Percentiles rank a stretch among this genome's conserved stretches.
These are phyloP conservation scores for Talaromyces sp. DNA, from an alignment of 2,329 filamentous ascomycete genomes.

Conservation along the genomic window DNA sequence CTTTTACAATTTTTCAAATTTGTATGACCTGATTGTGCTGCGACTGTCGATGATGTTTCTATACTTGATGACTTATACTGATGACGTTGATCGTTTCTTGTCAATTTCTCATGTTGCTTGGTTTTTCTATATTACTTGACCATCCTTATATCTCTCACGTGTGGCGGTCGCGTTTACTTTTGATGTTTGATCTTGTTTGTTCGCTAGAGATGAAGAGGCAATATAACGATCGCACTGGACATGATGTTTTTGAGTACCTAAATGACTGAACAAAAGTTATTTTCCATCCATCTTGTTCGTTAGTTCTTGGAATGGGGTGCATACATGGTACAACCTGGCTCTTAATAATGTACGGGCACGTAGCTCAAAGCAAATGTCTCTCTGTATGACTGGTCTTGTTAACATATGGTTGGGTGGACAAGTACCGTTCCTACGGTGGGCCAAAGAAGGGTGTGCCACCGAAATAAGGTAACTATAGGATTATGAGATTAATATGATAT, in stretches of 20 bases:
- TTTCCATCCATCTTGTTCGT: not conserved
- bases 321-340: not conserved
- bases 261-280: not conserved
- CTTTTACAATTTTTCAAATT: slow-evolving; percentile 20
- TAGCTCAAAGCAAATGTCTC: no score
- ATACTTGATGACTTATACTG: slow-evolving; percentile 6
- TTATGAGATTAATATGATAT: no score
- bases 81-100: not conserved
- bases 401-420: no score
- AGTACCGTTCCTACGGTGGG: no score
- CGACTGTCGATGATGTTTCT: slow-evolving; percentile 7
- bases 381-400: no score
- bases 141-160: not conserved
- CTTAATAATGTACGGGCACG: no score
- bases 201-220: not conserved
- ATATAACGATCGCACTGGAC: not conserved
- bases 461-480: no score
- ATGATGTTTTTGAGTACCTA: not conserved
- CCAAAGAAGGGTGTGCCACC: no score
- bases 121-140: not conserved
- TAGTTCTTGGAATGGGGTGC: not conserved
- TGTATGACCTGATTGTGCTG: slow-evolving; percentile 11
- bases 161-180: not conserved
- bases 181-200: not conserved
- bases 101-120: not conserved